phyloP scores from a whole-genome alignment of 169 alveolate species.

The Neospora caninum region DNA sequence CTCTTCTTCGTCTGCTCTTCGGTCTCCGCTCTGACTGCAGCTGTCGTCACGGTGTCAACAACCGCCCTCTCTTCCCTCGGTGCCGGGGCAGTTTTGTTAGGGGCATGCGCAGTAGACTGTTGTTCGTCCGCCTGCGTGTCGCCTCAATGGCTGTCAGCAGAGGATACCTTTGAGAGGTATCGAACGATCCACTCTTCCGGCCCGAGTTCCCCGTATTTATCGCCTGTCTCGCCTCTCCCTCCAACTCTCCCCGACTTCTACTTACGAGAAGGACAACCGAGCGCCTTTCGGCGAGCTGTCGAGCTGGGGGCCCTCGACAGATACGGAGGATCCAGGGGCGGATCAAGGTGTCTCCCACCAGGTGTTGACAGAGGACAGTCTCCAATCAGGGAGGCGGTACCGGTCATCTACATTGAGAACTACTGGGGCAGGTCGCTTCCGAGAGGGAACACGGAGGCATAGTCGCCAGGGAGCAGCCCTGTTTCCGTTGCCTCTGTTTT shows the following conservation, averaged over 20 bases:
- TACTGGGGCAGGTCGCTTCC: neutral
- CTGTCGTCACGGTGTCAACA: neutral
- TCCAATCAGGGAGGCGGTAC: neutral
- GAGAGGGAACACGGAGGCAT: neutral
- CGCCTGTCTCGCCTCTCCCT: neutral
- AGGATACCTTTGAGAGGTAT: neutral
- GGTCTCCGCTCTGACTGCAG: neutral
- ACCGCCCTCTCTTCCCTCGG: neutral
- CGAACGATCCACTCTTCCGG: neutral
- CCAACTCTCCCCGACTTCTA: neutral
- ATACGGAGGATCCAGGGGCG: neutral
- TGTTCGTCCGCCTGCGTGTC: neutral
- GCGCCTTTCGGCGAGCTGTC: neutral
- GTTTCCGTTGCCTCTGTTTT: too few relatives aligned
- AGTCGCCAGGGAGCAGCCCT: too few relatives aligned
- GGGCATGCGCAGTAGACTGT: neutral
- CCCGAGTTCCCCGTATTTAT: too few relatives aligned
- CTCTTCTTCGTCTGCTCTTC: neutral
- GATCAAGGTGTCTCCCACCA: neutral
- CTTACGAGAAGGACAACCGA: neutral
- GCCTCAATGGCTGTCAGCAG: neutral
- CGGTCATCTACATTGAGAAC: neutral
- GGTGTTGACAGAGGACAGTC: neutral
- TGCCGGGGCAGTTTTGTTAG: neutral
- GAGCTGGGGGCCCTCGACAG: neutral